Evolutionary conservation across 2,329 filamentous ascomycete genomes (phyloP), one percentile per base, ranked within the genome.

Genomic region (Paraphoma chrysanthemicola): DNA sequence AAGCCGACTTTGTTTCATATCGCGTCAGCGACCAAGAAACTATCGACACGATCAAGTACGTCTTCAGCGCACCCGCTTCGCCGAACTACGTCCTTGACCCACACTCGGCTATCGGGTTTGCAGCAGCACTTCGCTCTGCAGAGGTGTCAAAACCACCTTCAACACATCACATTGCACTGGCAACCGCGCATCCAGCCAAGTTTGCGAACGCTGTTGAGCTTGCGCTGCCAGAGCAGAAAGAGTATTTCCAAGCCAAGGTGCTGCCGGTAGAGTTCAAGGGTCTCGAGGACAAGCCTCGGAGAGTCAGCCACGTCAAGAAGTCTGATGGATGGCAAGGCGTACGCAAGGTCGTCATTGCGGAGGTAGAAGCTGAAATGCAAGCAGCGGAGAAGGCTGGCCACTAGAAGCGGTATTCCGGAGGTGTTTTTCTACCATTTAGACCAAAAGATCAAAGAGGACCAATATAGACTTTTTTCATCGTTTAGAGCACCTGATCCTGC

Each of bases 141-240:
- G 63, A 72, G 48, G 82, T 86, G 11, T 76, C 81, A 0, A 78
- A 78, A 29, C 74, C 82, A 43, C 76, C 81, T 1, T 74, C 77
- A 2, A 80, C 80, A 14, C 79, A 88, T 50, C 90, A 96, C 75
- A 90, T 99, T 69, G 88, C 92, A 1, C 86, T 99, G 2, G 91
- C 93, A 1, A 99, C 95, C 1, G 95, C 95, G 2, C 95, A 99
- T 77, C 94, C 95, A 0, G 95, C 94, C 59, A 99, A 99, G 78
- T 99, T 99, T 72, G 88, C 90, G 0, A 86, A 87, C 31, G 93
- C 93, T 0, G 94, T 99, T 1, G 90, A 93, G 66, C 76, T 90
- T 46, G 93, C 94, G 0, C 81, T 98, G 57, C 85, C 87, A 62
- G 85, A 85, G 8, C 83, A 91, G 72, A 76, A 84, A n/a, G 88